Base-by-base conservation (phyloP, 192 early-diverging fungal species). In the Geosiphon pyriformis region DNA sequence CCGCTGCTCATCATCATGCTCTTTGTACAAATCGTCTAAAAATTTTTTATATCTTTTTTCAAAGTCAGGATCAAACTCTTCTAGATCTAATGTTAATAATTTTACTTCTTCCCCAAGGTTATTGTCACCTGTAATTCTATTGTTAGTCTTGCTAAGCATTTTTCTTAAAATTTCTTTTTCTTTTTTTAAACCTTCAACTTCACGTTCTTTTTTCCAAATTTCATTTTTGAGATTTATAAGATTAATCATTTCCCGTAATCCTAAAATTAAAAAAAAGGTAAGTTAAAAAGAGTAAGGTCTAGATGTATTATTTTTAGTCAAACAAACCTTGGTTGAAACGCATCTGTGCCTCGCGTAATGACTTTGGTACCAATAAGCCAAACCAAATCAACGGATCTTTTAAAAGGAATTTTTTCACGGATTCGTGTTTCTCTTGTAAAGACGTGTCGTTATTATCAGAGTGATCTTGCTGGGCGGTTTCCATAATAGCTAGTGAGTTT, bases 331-430 rank as follows among this genome's bases (percentile, higher is more conserved):
- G 65, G 47, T 72, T 72, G 23, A 79, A 79, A 42, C 71, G 66
- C 10, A 58, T 50, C 32, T 79, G 78, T 12, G 72, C 57, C 2
- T 68, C 74, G 22, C 72, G 65, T 51, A 79, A 42, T 11, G 75
- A 74, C 11, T 72, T 42, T 18, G 78, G 68, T 27, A 79, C 78
- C 37, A 79, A 69, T 10, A 77, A n/a, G 4, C 78, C 78, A 70
- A 79, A 79, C 78, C 78, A 79, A 58, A 72, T 61, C 33, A 79
- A 42, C 22, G 78, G 78, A 61, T 79, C 54, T 37, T 33, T 22
- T 20, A 35, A 53, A 56, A 29, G 37, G 59, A 29, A 15, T 68
- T 34, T 66, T 72, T 61, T 51, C 7, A 4, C 32, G 57, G 11
- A 22, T 46, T 50, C 23, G 18, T 27, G 1, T 11, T 2, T 20